phyloP scores from a whole-genome alignment of 768 basidiomycete genomes.

The Pisolithus tinctorius region DNA sequence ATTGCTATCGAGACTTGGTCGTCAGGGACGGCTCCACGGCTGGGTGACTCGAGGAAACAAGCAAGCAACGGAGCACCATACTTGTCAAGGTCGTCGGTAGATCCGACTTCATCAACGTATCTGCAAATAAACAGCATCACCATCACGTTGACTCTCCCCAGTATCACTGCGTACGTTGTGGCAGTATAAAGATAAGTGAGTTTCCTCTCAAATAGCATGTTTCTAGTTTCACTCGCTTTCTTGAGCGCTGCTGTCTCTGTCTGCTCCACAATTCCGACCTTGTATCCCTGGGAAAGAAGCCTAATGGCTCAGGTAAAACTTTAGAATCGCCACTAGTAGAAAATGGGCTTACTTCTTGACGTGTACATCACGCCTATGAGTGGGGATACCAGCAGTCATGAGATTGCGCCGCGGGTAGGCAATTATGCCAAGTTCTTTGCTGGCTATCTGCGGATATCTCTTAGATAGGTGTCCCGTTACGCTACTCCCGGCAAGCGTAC shows the following conservation, averaged over 20 bases:
- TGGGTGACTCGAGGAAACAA: conserved; percentile 54
- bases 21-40: conserved; percentile 9
- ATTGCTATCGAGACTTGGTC: conserved; percentile 54
- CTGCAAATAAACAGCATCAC: conserved; percentile 33
- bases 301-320: conserved; percentile 27
- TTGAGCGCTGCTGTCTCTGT: conserved; percentile 86
- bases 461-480: conserved; percentile 1
- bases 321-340: no score
- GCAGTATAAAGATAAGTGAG: conserved; percentile 80
- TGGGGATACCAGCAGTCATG: conserved; percentile 67
- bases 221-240: conserved; percentile 71
- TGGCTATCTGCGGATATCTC: conserved; percentile 47
- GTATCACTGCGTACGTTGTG: conserved; percentile 57
- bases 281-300: conserved; percentile 69
- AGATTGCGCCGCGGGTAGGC: conserved; percentile 70
- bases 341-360: conserved; percentile 55
- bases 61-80: conserved; percentile 62
- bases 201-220: conserved; percentile 64
- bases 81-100: conserved; percentile 54
- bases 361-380: conserved; percentile 60
- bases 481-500: conserved; percentile 27
- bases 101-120: conserved; percentile 76
- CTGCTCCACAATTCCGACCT: conserved; percentile 80
- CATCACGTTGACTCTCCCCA: background rate
- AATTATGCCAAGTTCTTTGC: conserved; percentile 72